Evolutionary conservation across 441 rosid genomes (phyloP), one percentile per base, ranked within the genome.

Genomic region (Aleurites moluccanus): DNA sequence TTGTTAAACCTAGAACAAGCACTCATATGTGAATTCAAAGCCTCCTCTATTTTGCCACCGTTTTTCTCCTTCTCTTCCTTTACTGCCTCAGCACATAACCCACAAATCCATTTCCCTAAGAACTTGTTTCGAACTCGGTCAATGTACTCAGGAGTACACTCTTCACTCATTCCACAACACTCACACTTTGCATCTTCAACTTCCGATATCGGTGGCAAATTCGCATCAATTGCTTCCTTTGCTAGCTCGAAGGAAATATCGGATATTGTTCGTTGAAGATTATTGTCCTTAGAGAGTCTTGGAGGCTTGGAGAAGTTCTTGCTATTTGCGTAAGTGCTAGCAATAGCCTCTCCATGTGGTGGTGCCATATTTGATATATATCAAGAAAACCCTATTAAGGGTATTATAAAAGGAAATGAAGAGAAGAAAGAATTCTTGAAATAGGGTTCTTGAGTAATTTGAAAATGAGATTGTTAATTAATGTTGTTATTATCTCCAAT

Each of bases 101-200:
- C 98, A 40, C 99, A 96, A 63, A 96, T 86, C 98, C 91, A 89
- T 73, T 87, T 92, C 80, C 98, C 98, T 0, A 84, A 69, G 80
- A 82, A 93, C 88, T 82, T 87, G 76, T 71, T 78, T 8, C 97
- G 85, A 42, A 93, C 87, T 3, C 81, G 82, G 50, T 88, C 94
- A 20, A 96, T 86, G 90, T 92, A 96, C 84, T 90, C 93, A 0
- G 80, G 77, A 3, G 98, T 96, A 83, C 90, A 96, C 89, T 91
- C 98, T 81, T 96, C 99, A 30, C 78, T 82, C 98, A 96, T 91
- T 50, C 96, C 97, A 40, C 99, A 96, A 16, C 99, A 93, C 84
- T 92, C 93, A 50, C 98, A 96, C 79, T 89, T 91, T 20, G 94
- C 92, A 52, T 91, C 91, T 75, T 88, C 92, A 1, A 92, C 96